These are phyloP conservation scores for Pugionium cornutum DNA, from an alignment of 345 rosid genomes.

Conservation along the genomic window DNA sequence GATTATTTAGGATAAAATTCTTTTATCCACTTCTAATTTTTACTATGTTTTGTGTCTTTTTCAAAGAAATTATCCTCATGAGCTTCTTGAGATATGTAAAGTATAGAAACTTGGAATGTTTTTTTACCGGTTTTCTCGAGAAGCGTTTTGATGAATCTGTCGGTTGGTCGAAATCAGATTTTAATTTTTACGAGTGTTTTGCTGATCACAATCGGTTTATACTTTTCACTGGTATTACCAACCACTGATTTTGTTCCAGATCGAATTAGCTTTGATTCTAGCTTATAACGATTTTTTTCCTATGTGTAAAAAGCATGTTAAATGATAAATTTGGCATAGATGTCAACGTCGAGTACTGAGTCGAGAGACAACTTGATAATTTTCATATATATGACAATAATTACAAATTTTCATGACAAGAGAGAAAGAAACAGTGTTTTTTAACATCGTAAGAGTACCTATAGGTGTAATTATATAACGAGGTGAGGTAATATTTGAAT, in stretches of 20 bases:
- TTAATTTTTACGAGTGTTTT: neutral
- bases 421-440: slow-evolving; percentile 34
- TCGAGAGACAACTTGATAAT: slow-evolving; percentile 24
- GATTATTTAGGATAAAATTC: no score
- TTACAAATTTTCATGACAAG: slow-evolving; percentile 37
- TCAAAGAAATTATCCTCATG: neutral
- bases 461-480: slow-evolving; percentile 32
- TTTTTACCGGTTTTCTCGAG: slow-evolving; percentile 13
- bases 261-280: neutral
- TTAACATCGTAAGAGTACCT: slow-evolving; percentile 40
- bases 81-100: slow-evolving; percentile 23
- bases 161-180: slow-evolving; percentile 30
- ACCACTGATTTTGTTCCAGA: neutral
- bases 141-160: slow-evolving; percentile 30
- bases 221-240: neutral
- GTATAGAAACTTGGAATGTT: slow-evolving; percentile 32
- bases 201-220: slow-evolving; percentile 11
- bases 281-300: neutral
- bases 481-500: slow-evolving; percentile 36
- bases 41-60: slow-evolving; percentile 2
- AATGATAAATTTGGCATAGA: slow-evolving; percentile 6
- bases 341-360: slow-evolving; percentile 9
- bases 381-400: slow-evolving; percentile 26
- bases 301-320: no score
- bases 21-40: no score